A percentile compares a stretch with the other conserved stretches of the same genome.
Evolutionary conservation across 768 basidiomycete genomes (phyloP).

Genomic region (Lactifluus pinguis): DNA sequence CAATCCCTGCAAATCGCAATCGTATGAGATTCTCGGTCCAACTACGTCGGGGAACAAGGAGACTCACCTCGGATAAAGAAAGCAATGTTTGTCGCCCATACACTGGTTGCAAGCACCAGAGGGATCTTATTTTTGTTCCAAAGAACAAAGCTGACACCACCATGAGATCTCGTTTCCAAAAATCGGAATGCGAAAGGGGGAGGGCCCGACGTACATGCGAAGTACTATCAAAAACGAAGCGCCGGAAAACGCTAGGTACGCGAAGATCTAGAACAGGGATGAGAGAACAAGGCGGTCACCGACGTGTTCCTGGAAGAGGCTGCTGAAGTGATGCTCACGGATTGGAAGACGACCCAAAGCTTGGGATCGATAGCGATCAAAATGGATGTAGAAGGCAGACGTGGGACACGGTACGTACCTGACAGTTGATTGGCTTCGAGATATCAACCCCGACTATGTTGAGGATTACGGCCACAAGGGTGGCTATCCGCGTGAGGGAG

Average conservation of each 20-base stretch:
- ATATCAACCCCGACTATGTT: background rate
- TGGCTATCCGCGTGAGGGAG: background rate
- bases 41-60: too few species aligned
- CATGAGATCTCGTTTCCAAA: background rate
- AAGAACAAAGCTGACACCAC: background rate
- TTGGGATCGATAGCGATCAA: background rate
- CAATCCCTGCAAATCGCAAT: background rate
- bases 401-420: background rate
- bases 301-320: background rate
- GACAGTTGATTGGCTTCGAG: background rate
- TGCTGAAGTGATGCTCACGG: background rate
- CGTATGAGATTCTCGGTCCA: too few species aligned
- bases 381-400: background rate
- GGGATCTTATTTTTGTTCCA: background rate
- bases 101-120: background rate
- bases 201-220: slow-evolving; percentile 3
- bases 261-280: background rate
- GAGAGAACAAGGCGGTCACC: background rate
- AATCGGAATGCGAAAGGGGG: background rate
- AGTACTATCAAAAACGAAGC: slow-evolving; percentile 3
- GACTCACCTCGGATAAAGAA: background rate
- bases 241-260: background rate
- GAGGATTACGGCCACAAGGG: background rate
- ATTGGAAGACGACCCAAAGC: background rate
- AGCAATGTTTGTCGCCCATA: background rate